Conservation (phyloP, 768 basidiomycete species). For the Filobasidium floriforme region DNA sequence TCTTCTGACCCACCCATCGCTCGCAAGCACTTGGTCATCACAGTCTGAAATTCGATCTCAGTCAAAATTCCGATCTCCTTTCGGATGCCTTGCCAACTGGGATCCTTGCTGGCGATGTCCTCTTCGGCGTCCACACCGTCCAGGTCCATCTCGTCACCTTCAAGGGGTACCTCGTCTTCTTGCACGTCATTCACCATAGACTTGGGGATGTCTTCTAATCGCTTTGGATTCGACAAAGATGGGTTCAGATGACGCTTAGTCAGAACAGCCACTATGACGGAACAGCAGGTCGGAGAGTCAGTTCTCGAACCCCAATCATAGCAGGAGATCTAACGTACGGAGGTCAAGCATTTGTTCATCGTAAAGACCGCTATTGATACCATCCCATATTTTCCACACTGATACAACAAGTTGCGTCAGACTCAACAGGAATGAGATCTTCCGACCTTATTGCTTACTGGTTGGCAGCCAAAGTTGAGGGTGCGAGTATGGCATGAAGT, state of each 20-base stretch:
- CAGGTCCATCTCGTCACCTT: conserved; percentile 14
- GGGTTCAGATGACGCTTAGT: conserved; percentile 75
- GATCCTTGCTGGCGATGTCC: conserved; percentile 29
- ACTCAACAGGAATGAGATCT: conserved; percentile 48
- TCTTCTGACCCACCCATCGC: conserved; percentile 49
- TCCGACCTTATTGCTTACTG: conserved; percentile 48
- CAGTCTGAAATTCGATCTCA: conserved; percentile 70
- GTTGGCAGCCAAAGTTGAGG: conserved; percentile 62
- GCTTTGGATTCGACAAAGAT: conserved; percentile 63
- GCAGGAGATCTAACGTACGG: conserved; percentile 27
- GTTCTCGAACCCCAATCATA: not conserved
- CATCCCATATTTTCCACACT: conserved; percentile 77
- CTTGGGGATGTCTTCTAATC: conserved; percentile 50
- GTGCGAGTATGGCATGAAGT: conserved; percentile 67
- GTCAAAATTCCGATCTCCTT: conserved; percentile 67
- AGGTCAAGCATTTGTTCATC: conserved; percentile 85
- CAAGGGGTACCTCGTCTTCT: not conserved
- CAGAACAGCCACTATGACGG: conserved; percentile 59
- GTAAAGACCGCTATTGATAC: conserved; percentile 78
- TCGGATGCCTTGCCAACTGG: conserved; percentile 41
- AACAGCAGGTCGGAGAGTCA: not conserved
- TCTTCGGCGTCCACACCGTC: conserved; percentile 26
- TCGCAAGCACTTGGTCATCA: conserved; percentile 81
- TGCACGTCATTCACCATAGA: conserved; percentile 29
- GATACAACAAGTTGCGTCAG: not conserved